phyloP scores from a whole-genome alignment of 164 flowering plant genomes.

The Magnolia kwangsiensis region DNA sequence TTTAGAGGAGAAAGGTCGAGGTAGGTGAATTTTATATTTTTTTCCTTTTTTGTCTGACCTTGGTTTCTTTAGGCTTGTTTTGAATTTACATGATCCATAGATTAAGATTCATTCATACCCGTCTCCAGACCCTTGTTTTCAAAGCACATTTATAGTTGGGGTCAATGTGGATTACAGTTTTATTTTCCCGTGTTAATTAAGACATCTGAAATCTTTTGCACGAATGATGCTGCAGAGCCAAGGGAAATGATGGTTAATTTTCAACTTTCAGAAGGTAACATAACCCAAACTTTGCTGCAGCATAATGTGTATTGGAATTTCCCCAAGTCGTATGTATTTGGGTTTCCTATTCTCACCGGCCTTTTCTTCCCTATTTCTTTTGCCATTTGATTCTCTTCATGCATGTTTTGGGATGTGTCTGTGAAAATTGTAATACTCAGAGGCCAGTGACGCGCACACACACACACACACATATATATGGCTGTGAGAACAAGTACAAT shows the following conservation, averaged over 20 bases:
- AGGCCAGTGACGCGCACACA: background rate
- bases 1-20: conserved; percentile 43
- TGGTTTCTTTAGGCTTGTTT: too few species aligned
- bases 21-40: conserved; percentile 25
- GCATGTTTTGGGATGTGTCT: conserved; percentile 2
- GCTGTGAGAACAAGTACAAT: background rate
- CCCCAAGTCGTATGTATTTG: background rate
- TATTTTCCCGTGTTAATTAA: conserved; percentile 20
- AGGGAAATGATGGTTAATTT: conserved; percentile 18
- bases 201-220: background rate
- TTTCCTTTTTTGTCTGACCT: conserved; percentile 15
- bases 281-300: conserved; percentile 5
- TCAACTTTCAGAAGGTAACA: conserved; percentile 34
- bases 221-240: conserved; percentile 29
- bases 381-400: background rate
- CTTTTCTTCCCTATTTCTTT: background rate
- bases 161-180: conserved; percentile 8
- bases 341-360: background rate
- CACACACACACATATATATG: background rate
- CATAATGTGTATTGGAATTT: background rate
- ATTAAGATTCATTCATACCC: conserved; percentile 12
- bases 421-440: background rate
- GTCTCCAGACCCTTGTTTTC: conserved; percentile 12
- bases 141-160: background rate
- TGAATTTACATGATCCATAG: background rate